A percentile compares a stretch with the other conserved stretches of the same genome.
Conservation (phyloP, 2,329 filamentous ascomycete genomes). For the Arthrinium puccinioides region DNA sequence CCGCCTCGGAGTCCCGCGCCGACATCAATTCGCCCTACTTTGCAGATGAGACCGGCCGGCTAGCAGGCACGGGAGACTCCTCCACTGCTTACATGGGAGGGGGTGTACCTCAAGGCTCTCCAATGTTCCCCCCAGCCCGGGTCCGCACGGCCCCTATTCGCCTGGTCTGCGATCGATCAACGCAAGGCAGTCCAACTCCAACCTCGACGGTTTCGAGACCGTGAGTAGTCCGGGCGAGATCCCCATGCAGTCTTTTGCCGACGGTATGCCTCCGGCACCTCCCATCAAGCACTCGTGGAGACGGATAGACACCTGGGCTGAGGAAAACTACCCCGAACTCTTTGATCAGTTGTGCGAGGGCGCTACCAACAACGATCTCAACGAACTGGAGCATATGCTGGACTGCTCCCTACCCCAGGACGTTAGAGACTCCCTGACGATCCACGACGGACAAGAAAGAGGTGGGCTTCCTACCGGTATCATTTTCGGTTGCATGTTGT, state of each 20-base stretch:
- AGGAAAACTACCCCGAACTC: constrained; percentile 91
- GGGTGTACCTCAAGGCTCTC: constrained; percentile 29
- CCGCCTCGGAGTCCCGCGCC: constrained; percentile 79
- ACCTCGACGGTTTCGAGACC: constrained; percentile 61
- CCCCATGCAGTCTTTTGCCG: constrained; percentile 91
- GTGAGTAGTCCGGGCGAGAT: constrained; percentile 71
- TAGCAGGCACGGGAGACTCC: constrained; percentile 41
- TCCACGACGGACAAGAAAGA: constrained; percentile 96
- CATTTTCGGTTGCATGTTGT: constrained; percentile 87
- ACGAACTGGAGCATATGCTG: constrained; percentile 91
- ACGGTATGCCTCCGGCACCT: constrained; percentile 83
- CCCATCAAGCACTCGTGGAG: constrained; percentile 86
- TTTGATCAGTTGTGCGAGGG: constrained; percentile 90
- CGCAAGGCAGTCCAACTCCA: constrained; percentile 53
- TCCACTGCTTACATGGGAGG: constrained; percentile 55
- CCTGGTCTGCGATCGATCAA: constrained; percentile 79
- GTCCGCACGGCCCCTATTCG: constrained; percentile 70
- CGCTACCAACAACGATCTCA: constrained; percentile 88
- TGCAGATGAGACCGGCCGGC: constrained; percentile 59
- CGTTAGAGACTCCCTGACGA: constrained; percentile 80
- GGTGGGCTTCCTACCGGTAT: constrained; percentile 86
- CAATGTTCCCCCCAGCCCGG: constrained; percentile 42
- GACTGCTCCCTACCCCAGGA: constrained; percentile 92
- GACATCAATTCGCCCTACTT: constrained; percentile 72
- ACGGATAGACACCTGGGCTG: constrained; percentile 88